Base-by-base conservation (phyloP, 1,284 basidiomycete genomes). In the Ustilago esculenta region DNA sequence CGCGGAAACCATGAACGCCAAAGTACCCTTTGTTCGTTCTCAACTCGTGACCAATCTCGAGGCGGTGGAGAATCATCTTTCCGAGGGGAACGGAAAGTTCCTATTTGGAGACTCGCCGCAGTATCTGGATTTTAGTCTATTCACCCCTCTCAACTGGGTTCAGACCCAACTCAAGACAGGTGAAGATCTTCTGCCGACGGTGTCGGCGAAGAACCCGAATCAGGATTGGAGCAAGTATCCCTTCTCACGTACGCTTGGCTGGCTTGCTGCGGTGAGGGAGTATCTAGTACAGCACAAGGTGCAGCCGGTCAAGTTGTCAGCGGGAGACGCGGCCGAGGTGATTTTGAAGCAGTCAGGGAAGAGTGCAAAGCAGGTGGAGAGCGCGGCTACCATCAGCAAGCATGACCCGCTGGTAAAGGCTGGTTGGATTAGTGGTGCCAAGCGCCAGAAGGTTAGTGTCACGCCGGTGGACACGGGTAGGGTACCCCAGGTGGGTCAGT, bases 401-500 rank as follows among this genome's bases (percentile, higher is more conserved):
- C 41, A 64, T 2, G 69, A 72, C 18, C 48, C 61, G 23, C 54
- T 72, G 5, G 66, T 63, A 15, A 72, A 59, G 25, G 58, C 50
- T 2, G 63, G 63, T 3, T 72, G 63, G 63, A 29, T 72, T n/a
- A 63, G 45, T 12, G 60, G 60, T 9, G 43, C 61, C 4, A 57
- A 56, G 49, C 59, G 69, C n/a, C 59, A 67, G 25, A 46, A 41
- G 32, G 59, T 68, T 3, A 55, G 45, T 12, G 59, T 72, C 1
- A 67, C 64, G 1, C 69, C 69, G 0, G 55, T 55, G 7, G 69
- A 72, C 21, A 68, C 64, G 17, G 69, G 69, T 1, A 45, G 51
- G 15, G 69, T 72, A 30, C 65, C 69, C 4, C 69, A 72, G 42
- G 23, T 60, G 5, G 67, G 67, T 1, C 12, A 32, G 29, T 29